These are phyloP conservation scores for Sugiyamaella castrensis DNA, from an alignment of 1,139 yeast genomes.

Conservation along the genomic window DNA sequence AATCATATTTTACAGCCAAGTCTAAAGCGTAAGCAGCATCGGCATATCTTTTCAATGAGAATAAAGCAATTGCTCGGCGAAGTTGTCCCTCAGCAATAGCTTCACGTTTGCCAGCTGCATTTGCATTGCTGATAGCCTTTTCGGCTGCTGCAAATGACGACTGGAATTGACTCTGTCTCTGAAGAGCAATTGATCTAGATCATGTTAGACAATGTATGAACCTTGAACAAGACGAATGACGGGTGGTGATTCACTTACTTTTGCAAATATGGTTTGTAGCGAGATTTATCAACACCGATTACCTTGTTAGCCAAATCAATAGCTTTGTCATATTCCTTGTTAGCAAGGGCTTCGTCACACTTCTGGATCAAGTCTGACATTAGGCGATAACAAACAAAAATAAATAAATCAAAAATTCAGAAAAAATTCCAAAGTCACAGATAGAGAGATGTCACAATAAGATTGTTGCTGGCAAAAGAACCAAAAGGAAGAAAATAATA, in stretches of 20 bases:
- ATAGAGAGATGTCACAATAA: too few relatives aligned
- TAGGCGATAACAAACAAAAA: too few relatives aligned
- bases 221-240: too few relatives aligned
- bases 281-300: slow-evolving; percentile 41
- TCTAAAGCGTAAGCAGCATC: slow-evolving; percentile 51
- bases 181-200: slow-evolving; percentile 51
- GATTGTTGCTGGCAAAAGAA: too few relatives aligned
- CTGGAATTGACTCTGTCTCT: slow-evolving; percentile 50
- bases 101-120: slow-evolving; percentile 48
- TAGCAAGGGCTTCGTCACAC: slow-evolving; percentile 36
- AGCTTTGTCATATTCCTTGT: slow-evolving; percentile 41
- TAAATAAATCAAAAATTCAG: too few relatives aligned
- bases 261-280: slow-evolving; percentile 39
- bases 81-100: slow-evolving; percentile 60
- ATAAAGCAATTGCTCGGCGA: slow-evolving; percentile 45
- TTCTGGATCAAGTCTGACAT: slow-evolving; percentile 7
- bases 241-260: slow-evolving; percentile 17
- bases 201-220: slow-evolving; percentile 7
- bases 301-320: slow-evolving; percentile 37
- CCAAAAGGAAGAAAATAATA: too few relatives aligned
- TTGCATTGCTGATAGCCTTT: slow-evolving; percentile 55
- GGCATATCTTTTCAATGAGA: slow-evolving; percentile 43
- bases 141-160: slow-evolving; percentile 54
- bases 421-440: too few relatives aligned
- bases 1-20: slow-evolving; percentile 46